A percentile compares a stretch with the other conserved stretches of the same genome.
Conservation (phyloP, 495 filamentous ascomycete genomes). For the Podospora pseudocomata region DNA sequence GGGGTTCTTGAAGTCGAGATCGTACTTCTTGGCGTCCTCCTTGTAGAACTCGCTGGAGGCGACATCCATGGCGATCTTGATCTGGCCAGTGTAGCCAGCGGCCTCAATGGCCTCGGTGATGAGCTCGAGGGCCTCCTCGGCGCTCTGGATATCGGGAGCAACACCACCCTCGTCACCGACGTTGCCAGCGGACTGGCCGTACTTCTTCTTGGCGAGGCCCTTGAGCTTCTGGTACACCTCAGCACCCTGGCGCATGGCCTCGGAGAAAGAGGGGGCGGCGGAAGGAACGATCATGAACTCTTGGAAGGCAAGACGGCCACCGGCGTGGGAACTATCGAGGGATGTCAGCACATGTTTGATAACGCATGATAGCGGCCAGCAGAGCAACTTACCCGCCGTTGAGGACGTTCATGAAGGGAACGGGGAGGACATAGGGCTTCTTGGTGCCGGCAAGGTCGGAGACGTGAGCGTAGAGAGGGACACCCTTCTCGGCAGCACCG, state of each 20-base stretch:
- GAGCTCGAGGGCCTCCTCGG: constrained; percentile 94
- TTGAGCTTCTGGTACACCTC: constrained; percentile 99
- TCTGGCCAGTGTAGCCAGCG: constrained; percentile 89
- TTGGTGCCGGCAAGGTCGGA: constrained; percentile 98
- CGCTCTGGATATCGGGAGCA: constrained; percentile 95
- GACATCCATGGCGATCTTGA: constrained; percentile 99
- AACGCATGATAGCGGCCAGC: background rate
- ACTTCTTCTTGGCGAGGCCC: constrained; percentile 97
- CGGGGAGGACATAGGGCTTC: constrained; percentile 98
- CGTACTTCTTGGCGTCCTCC: constrained; percentile 95
- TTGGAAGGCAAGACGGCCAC: constrained; percentile 98
- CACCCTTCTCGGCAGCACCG: constrained; percentile 94
- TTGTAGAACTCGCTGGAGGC: constrained; percentile 99
- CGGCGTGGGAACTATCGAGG: constrained; percentile 73
- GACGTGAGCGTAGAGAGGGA: constrained; percentile 96
- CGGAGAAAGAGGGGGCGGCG: constrained; percentile 78
- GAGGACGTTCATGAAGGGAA: constrained; percentile 99
- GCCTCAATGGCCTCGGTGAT: constrained; percentile 92
- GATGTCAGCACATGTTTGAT: constrained; percentile 27
- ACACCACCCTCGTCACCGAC: constrained; percentile 99
- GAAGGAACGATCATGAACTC: constrained; percentile 99
- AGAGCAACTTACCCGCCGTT: constrained; percentile 69
- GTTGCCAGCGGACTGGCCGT: constrained; percentile 97
- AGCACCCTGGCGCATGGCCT: constrained; percentile 91
- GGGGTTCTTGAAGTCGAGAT: constrained; percentile 99